phyloP scores from a whole-genome alignment of 2,329 filamentous ascomycete genomes.

The Fusarium chuoi region DNA sequence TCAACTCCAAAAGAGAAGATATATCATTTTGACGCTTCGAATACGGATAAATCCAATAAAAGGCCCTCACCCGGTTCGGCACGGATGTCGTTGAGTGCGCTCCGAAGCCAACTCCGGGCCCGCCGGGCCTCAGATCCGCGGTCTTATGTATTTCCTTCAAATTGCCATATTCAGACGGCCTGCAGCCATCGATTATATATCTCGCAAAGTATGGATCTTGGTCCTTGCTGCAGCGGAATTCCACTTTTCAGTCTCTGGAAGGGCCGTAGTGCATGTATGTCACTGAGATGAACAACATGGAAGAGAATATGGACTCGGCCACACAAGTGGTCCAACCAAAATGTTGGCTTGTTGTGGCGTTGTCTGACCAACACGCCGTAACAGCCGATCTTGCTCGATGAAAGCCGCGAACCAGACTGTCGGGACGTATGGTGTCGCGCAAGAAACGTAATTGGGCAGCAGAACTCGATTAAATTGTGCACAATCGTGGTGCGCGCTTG shows the following conservation, averaged over 20 bases:
- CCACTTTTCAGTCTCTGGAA: not conserved
- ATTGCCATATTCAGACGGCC: not conserved
- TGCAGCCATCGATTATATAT: not conserved
- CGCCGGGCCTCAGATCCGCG: constrained; percentile 42
- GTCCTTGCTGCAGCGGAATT: not conserved
- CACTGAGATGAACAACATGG: not conserved
- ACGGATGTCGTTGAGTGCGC: constrained; percentile 16
- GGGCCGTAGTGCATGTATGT: not conserved
- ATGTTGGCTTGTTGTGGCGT: constrained; percentile 37
- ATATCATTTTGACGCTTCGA: not conserved
- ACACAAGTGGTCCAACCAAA: constrained; percentile 9
- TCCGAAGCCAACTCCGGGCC: constrained; percentile 27
- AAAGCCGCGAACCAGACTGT: constrained; percentile 40
- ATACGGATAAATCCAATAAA: constrained; percentile 13
- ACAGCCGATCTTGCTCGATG: constrained; percentile 39
- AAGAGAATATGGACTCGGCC: not conserved
- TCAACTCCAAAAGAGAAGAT: not conserved
- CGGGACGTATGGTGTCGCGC: constrained; percentile 30
- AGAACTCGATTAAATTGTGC: constrained; percentile 17
- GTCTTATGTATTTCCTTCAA: constrained; percentile 1
- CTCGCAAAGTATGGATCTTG: not conserved
- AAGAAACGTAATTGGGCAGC: constrained; percentile 35
- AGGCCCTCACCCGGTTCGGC: constrained; percentile 13
- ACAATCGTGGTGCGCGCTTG: constrained; percentile 23
- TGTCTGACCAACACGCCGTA: constrained; percentile 33